These are phyloP conservation scores for Trametes meyenii DNA, from an alignment of 768 basidiomycete genomes.

Conservation along the genomic window DNA sequence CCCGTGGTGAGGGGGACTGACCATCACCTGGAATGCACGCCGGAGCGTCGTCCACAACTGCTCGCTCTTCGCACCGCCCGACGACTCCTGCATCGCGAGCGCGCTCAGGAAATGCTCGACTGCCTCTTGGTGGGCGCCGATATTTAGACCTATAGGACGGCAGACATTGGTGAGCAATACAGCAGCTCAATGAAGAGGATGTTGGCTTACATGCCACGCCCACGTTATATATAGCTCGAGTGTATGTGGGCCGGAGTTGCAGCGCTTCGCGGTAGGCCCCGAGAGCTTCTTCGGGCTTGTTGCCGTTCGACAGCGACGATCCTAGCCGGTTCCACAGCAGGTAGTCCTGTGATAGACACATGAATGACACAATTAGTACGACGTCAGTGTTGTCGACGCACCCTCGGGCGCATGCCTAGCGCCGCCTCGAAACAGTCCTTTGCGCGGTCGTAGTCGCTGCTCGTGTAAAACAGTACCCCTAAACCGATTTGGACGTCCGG, in stretches of 20 bases:
- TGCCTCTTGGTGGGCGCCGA: conserved; percentile 93
- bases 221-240: conserved; percentile 96
- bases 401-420: conserved; percentile 74
- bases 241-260: conserved; percentile 90
- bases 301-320: conserved; percentile 92
- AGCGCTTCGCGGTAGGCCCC: conserved; percentile 91
- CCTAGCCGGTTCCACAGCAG: conserved; percentile 95
- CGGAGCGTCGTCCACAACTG: conserved; percentile 91
- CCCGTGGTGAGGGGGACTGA: conserved; percentile 37
- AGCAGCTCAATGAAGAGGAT: conserved; percentile 5
- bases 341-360: conserved; percentile 63
- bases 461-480: conserved; percentile 91
- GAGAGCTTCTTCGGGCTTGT: conserved; percentile 90
- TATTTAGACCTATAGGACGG: conserved; percentile 75
- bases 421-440: conserved; percentile 96
- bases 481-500: conserved; percentile 93
- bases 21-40: conserved; percentile 81
- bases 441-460: conserved; percentile 82
- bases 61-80: conserved; percentile 71
- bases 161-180: conserved; percentile 8
- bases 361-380: background rate
- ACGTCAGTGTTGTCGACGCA: conserved; percentile 33
- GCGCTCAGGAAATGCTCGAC: conserved; percentile 94
- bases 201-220: conserved; percentile 87
- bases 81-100: conserved; percentile 73